Base-by-base conservation (phyloP, 768 basidiomycete species). In the Tephrocybe rancida region DNA sequence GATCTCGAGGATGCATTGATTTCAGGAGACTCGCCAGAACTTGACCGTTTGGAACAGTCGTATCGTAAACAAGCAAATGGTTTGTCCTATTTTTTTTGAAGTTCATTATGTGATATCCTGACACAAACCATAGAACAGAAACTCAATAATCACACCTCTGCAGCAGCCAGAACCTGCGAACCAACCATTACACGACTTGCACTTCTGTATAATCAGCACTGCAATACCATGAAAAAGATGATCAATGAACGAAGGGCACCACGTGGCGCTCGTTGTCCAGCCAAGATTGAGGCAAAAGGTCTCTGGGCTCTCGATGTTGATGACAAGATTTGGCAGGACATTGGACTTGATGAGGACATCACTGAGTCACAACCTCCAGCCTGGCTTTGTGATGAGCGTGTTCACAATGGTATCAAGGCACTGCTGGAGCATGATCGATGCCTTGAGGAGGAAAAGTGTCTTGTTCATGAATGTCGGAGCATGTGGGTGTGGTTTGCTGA, bases 281-380 rank as follows among this genome's bases (percentile, higher is more conserved):
- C 49, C 5, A 44, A 42, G 3, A 68, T 73, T 30, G 50, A 57
- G 0, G 18, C 25, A 9, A 47, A 61, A 11, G 54, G 57, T 1
- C 39, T 74, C 3, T 74, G 65, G 30, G 48, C 52, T 2, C 57
- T 74, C 1, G 70, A 73, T 60, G 68, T 74, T 22, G 70, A 73
- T 60, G 69, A 72, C 53, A 55, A 61, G 18, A 71, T 73, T 18
- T 74, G 72, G 70, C 63, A 70, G 44, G 67, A 71, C 45, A 21
- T 62, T 38, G 68, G 68, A 2, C 56, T 73, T n/a, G 58, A 56
- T 32, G 63, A 69, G 21, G 58, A 66, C 37, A n/a, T n/a, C n/a
- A 25, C 41, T 43, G 41, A 44, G 19, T 16, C 57, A 8, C 64
- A 64, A 0, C 25, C n/a, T 7, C 44, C 44, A 11, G 13, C 44